Percentiles rank a stretch among this genome's conserved stretches.
Conservation (phyloP, 2,329 filamentous ascomycete genomes). For the Alternaria incomplexa region DNA sequence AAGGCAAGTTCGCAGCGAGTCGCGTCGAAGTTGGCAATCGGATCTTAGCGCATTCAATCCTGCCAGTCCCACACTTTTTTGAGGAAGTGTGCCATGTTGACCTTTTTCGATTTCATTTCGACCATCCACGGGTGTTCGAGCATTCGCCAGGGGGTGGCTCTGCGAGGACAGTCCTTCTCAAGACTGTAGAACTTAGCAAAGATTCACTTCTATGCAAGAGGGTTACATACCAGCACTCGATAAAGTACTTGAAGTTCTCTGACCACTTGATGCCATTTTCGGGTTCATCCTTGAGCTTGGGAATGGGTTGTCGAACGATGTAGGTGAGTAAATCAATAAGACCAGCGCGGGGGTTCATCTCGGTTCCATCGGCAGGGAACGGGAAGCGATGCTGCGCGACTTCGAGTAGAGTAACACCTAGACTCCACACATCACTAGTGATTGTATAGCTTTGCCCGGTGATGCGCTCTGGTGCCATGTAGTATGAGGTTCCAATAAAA, state of each 20-base stretch:
- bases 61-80: constrained; percentile 98
- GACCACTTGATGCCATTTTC: constrained; percentile 91
- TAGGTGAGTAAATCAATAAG: constrained; percentile 96
- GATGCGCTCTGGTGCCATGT: constrained; percentile 98
- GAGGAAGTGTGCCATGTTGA: constrained; percentile 96
- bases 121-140: constrained; percentile 98
- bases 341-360: constrained; percentile 91
- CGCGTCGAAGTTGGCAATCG: background rate
- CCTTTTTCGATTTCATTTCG: constrained; percentile 93
- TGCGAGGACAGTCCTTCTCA: constrained; percentile 86
- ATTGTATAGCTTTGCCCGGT: constrained; percentile 98
- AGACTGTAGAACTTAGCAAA: constrained; percentile 64
- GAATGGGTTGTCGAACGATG: constrained; percentile 94
- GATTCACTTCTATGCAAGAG: background rate
- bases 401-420: constrained; percentile 95
- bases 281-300: constrained; percentile 93
- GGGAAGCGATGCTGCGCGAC: constrained; percentile 99
- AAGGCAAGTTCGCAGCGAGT: background rate
- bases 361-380: constrained; percentile 94
- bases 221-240: constrained; percentile 90
- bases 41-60: constrained; percentile 53
- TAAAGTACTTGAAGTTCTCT: constrained; percentile 98
- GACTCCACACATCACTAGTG: constrained; percentile 97
- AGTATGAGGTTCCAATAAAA: constrained; percentile 98
- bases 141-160: constrained; percentile 98